Evolutionary conservation across 2,329 filamentous ascomycete species (phyloP), one percentile per base, ranked within the genome.

Genomic region (Ophiocordyceps australis): DNA sequence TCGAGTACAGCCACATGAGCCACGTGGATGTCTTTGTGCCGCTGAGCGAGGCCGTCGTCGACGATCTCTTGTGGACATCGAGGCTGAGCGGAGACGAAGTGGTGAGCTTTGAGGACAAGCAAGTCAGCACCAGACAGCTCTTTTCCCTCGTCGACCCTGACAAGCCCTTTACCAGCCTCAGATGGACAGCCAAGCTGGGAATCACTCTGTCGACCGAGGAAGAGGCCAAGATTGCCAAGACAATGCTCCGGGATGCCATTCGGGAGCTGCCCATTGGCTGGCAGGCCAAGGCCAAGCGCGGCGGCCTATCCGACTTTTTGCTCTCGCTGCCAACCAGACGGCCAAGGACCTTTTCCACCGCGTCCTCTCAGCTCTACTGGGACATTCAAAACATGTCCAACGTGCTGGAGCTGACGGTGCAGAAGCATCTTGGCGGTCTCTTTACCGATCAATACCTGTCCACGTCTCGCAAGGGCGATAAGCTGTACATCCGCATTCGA

Each of bases 1-100:
- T 28, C 14, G 27, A 24, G 10, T 28, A 28, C 15, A 20, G 27
- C 23, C 27, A 28, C 18, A 24, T 28, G 27, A 28, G 27, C 22
- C 27, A 28, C 10, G 17, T 28, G 7, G 27, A 28, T 9, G 19
- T 28, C 14, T 28, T 28, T n/a, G 22, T 28, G 8, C 27, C 27
- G 7, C 22, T 28, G 3, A 11, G 17, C 8, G 13, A 24, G 11
- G 14, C 9, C 7, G 14, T 8, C 10, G 15, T 28, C 7, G 22
- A 28, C 18, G 27, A 28, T n/a, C 17, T 28, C 7, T 23, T 28
- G 7, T 14, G 20, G 22, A 17, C 18, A 7, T 14, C 10, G n/a
- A 19, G 22, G 11, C 22, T 28, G 10, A 28, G 14, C 12, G 27
- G 27, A 13, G 17, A 28, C 7, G 27, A 28, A 18, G 3, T 28